Percentiles rank a stretch among this genome's conserved stretches.
Evolutionary conservation across 2,329 filamentous ascomycete genomes (phyloP).

Genomic region (Penicillium paneum): DNA sequence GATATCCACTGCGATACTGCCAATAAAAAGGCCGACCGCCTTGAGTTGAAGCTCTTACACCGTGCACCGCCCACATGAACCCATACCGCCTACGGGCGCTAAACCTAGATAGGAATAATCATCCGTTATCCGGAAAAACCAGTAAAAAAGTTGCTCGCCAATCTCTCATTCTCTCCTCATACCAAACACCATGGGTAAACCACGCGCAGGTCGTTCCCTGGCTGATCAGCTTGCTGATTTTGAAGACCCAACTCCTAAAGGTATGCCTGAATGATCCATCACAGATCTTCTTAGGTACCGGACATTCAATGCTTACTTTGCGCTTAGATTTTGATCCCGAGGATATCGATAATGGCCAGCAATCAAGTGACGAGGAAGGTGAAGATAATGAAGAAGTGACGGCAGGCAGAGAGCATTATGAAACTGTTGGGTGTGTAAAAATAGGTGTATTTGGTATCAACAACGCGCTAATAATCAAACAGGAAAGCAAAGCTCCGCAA

Average conservation of each 20-base stretch:
- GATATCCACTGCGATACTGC: conserved; percentile 13
- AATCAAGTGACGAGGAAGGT: conserved; percentile 54
- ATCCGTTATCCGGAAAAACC: conserved; percentile 25
- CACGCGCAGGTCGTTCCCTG: conserved; percentile 49
- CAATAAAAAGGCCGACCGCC: neutral
- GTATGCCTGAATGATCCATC: conserved; percentile 43
- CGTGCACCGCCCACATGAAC: neutral
- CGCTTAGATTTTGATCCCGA: conserved; percentile 75
- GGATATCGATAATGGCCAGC: conserved; percentile 56
- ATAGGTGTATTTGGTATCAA: neutral
- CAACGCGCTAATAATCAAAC: conserved; percentile 13
- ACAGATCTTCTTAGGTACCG: neutral
- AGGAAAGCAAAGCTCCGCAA: conserved; percentile 81
- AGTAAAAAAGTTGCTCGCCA: conserved; percentile 22
- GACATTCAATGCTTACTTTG: conserved; percentile 6
- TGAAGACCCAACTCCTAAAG: conserved; percentile 60
- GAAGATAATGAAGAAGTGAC: conserved; percentile 48
- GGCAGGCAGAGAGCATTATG: conserved; percentile 81
- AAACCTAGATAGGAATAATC: conserved; percentile 13
- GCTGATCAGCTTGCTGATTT: conserved; percentile 61
- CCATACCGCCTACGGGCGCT: conserved; percentile 6
- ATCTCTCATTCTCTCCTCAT: conserved; percentile 4
- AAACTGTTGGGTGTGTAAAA: conserved; percentile 62
- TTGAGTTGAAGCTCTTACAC: neutral
- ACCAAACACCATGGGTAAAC: conserved; percentile 45